phyloP scores from a whole-genome alignment of 768 basidiomycete species.

The Mycena polygramma region DNA sequence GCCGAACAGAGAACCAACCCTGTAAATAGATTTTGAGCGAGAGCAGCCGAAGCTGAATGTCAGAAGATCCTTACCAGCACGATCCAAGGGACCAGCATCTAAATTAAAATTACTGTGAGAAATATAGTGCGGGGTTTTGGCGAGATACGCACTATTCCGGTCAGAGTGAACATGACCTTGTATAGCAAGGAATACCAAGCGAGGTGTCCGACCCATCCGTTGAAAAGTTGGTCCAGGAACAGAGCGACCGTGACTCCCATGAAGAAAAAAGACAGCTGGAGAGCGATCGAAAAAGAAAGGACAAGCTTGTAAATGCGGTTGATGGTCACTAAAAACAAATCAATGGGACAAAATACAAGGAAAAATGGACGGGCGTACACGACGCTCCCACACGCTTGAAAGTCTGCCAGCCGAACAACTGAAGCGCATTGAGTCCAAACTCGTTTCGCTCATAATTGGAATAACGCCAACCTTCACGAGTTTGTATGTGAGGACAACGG shows the following conservation, averaged over 20 bases:
- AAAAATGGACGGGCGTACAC: slow-evolving; percentile 26
- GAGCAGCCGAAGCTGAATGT: neutral
- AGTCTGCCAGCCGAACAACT: slow-evolving; percentile 89
- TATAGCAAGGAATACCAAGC: slow-evolving; percentile 62
- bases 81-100: slow-evolving; percentile 82
- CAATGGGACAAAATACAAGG: neutral
- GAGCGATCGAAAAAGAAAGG: slow-evolving; percentile 75
- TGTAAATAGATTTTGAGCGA: slow-evolving; percentile 39
- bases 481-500: slow-evolving; percentile 77
- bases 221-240: slow-evolving; percentile 84
- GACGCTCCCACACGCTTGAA: slow-evolving; percentile 90
- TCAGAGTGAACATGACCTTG: slow-evolving; percentile 66
- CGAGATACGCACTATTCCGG: slow-evolving; percentile 66
- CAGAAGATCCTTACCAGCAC: slow-evolving; percentile 54
- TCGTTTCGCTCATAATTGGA: neutral
- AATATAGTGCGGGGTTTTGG: neutral
- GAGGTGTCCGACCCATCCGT: slow-evolving; percentile 71
- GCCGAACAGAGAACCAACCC: slow-evolving; percentile 85
- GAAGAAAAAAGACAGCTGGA: slow-evolving; percentile 86
- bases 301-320: slow-evolving; percentile 83
- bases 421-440: neutral
- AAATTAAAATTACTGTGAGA: neutral
- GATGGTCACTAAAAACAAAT: slow-evolving; percentile 57
- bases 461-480: slow-evolving; percentile 70
- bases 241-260: slow-evolving; percentile 76